Evolutionary conservation across 768 basidiomycete genomes (phyloP).

Genomic region (Glaciozyma antarctica): DNA sequence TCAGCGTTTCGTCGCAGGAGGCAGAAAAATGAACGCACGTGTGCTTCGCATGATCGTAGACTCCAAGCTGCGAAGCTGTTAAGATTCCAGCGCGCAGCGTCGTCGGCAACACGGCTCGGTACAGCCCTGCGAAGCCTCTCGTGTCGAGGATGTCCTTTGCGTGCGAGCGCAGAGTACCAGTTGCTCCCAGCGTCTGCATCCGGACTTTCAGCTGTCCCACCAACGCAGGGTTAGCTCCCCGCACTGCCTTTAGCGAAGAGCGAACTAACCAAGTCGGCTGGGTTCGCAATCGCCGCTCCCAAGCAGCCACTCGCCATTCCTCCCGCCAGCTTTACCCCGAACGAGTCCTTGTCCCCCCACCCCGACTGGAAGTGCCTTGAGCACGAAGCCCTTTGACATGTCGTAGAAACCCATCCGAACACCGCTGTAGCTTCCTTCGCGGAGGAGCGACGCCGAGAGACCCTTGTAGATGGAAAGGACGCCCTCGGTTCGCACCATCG

Average conservation of each 20-base stretch:
- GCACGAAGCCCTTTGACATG: slow-evolving; percentile 23
- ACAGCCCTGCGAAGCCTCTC: slow-evolving; percentile 28
- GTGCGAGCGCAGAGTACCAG: slow-evolving; percentile 19
- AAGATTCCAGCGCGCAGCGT: slow-evolving; percentile 33
- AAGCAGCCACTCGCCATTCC: slow-evolving; percentile 31
- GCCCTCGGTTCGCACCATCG: slow-evolving; percentile 32
- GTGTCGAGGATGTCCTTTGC: neutral
- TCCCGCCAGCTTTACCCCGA: slow-evolving; percentile 22
- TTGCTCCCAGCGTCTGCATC: slow-evolving; percentile 28
- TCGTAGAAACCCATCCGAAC: slow-evolving; percentile 35
- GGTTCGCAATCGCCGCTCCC: slow-evolving; percentile 35
- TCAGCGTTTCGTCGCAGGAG: neutral
- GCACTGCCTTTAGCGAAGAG: neutral
- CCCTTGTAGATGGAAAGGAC: slow-evolving; percentile 24
- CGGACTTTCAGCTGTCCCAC: slow-evolving; percentile 32
- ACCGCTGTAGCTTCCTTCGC: slow-evolving; percentile 21
- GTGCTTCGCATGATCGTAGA: slow-evolving; percentile 33
- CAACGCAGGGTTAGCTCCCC: neutral
- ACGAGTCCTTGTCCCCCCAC: slow-evolving; percentile 18
- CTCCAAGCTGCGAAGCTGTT: slow-evolving; percentile 30
- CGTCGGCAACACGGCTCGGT: slow-evolving; percentile 31
- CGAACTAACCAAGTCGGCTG: slow-evolving; percentile 27
- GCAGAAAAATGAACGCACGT: slow-evolving; percentile 1
- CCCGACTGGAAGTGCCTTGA: slow-evolving; percentile 8
- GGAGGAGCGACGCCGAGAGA: slow-evolving; percentile 16